A percentile compares a stretch with the other conserved stretches of the same genome.
phyloP scores from a whole-genome alignment of 2,329 filamentous ascomycete species.

The Harringtonia aguacate region DNA sequence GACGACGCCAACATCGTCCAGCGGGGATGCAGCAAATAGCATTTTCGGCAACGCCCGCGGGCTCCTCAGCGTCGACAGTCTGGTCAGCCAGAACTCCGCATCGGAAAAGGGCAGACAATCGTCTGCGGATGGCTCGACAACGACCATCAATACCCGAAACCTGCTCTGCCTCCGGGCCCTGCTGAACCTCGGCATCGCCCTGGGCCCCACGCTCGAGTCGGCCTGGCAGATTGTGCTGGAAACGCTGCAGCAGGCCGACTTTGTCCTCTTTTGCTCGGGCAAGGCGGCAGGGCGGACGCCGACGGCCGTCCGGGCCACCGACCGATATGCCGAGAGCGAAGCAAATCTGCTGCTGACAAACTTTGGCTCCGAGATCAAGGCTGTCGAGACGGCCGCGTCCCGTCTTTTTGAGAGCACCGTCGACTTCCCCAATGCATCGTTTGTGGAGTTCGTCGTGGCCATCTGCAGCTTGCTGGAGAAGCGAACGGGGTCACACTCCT shows the following conservation, averaged over 20 bases:
- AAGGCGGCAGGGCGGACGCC: slow-evolving; percentile 42
- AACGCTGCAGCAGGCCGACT: slow-evolving; percentile 84
- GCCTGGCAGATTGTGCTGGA: slow-evolving; percentile 90
- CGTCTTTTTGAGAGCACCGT: slow-evolving; percentile 85
- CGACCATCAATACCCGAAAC: slow-evolving; percentile 74
- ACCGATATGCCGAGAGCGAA: slow-evolving; percentile 40
- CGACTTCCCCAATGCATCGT: slow-evolving; percentile 78
- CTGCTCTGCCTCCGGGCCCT: slow-evolving; percentile 81
- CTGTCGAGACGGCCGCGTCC: slow-evolving; percentile 78
- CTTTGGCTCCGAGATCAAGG: slow-evolving; percentile 70
- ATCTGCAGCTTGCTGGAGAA: slow-evolving; percentile 59
- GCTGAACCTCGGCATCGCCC: slow-evolving; percentile 87
- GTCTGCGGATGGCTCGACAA: slow-evolving; percentile 41
- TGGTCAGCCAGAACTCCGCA: slow-evolving; percentile 48
- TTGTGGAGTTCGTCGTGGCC: slow-evolving; percentile 65
- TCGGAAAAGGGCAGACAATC: slow-evolving; percentile 48
- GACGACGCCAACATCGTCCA: slow-evolving; percentile 28
- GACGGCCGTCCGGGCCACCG: slow-evolving; percentile 33
- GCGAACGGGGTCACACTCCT: slow-evolving; percentile 16
- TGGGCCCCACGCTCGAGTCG: slow-evolving; percentile 74
- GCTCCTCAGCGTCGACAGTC: slow-evolving; percentile 61
- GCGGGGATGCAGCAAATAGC: slow-evolving; percentile 36
- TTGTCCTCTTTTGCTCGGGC: slow-evolving; percentile 61
- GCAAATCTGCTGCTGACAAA: slow-evolving; percentile 45
- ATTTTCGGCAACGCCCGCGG: slow-evolving; percentile 62